Conservation (phyloP, 2,329 filamentous ascomycete species). For the Arthrobotrys megalospora region DNA sequence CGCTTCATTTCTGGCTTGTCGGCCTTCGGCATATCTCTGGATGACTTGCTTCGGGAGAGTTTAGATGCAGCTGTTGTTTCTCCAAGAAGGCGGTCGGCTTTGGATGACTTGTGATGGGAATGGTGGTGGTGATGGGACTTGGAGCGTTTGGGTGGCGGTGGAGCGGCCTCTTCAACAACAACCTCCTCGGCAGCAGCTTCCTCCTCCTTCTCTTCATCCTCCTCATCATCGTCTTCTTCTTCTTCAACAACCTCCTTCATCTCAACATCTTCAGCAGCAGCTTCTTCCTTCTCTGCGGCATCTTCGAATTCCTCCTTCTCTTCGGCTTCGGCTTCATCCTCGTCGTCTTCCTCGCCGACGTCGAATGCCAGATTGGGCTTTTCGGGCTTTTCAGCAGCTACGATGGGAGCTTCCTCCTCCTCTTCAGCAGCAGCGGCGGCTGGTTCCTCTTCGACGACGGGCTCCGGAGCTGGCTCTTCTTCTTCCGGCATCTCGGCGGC, state of each 20-base stretch:
- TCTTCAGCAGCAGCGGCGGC: conserved; percentile 25
- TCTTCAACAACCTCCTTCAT: conserved; percentile 15
- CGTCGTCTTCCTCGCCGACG: conserved; percentile 48
- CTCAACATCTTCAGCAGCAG: conserved; percentile 14
- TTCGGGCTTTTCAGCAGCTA: conserved; percentile 20
- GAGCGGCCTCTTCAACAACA: conserved; percentile 22
- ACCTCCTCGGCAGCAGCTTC: conserved; percentile 18
- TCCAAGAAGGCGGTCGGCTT: conserved; percentile 54
- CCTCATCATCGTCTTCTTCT: conserved; percentile 17
- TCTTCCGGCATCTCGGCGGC: conserved; percentile 29
- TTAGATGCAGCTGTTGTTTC: conserved; percentile 32
- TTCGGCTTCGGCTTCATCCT: conserved; percentile 24
- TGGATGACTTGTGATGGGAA: conserved; percentile 38
- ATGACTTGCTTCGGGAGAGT: conserved; percentile 37
- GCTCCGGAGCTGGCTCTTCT: conserved; percentile 34
- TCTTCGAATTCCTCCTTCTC: conserved; percentile 21
- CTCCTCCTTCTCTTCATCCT: conserved; percentile 3
- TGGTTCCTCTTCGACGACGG: conserved; percentile 35
- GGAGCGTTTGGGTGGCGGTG: conserved; percentile 25
- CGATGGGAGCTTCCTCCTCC: conserved; percentile 35
- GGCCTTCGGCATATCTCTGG: conserved; percentile 44
- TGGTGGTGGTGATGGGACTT: conserved; percentile 35
- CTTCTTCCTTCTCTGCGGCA: conserved; percentile 11
- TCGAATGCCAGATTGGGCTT: conserved; percentile 47
- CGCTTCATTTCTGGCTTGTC: conserved; percentile 51